Conservation (phyloP, 1,284 basidiomycete genomes). For the Fomitopsis pinicola region DNA sequence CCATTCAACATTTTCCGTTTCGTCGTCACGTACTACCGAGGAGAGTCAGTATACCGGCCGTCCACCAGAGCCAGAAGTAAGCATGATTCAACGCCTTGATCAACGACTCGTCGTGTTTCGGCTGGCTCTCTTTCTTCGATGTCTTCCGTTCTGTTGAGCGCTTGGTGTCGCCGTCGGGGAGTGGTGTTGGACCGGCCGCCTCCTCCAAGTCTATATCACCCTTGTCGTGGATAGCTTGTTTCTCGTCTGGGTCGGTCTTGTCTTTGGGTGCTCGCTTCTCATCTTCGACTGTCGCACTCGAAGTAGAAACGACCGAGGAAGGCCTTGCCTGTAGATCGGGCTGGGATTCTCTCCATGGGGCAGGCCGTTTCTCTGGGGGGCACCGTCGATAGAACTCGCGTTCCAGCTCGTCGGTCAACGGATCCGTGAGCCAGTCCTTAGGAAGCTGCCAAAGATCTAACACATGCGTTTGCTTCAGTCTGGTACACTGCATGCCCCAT, state of each 20-base stretch:
- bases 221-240: not conserved
- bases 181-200: not conserved
- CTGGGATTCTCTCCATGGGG: slow-evolving; percentile 11
- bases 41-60: slow-evolving; percentile 50
- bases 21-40: slow-evolving; percentile 38
- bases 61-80: slow-evolving; percentile 54
- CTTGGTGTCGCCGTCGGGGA: not conserved
- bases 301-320: slow-evolving; percentile 24
- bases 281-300: slow-evolving; percentile 10
- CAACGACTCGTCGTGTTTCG: slow-evolving; percentile 52
- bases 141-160: not conserved
- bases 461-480: not conserved
- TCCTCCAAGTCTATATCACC: slow-evolving; percentile 1
- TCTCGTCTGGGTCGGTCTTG: not conserved
- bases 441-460: slow-evolving; percentile 55
- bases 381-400: slow-evolving; percentile 44
- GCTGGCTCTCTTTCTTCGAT: slow-evolving; percentile 28
- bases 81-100: slow-evolving; percentile 52
- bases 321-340: slow-evolving; percentile 1
- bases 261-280: slow-evolving; percentile 5
- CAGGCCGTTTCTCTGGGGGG: slow-evolving; percentile 43
- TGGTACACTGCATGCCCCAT: not conserved
- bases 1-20: not conserved
- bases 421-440: slow-evolving; percentile 30
- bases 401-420: slow-evolving; percentile 39